phyloP scores from a whole-genome alignment of 345 rosid genomes.

The Citrus australasica region DNA sequence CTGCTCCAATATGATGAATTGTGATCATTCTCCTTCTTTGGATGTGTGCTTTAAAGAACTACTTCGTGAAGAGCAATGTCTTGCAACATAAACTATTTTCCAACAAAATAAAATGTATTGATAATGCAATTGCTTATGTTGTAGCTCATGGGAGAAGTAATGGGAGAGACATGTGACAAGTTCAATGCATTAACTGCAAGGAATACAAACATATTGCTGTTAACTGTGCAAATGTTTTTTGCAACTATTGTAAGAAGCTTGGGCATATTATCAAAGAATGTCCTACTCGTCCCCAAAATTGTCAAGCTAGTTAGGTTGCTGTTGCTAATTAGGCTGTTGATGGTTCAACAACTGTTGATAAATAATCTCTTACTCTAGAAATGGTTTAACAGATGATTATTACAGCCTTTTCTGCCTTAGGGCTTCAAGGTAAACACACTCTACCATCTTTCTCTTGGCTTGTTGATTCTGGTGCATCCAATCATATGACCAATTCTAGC shows the following conservation, averaged over 20 bases:
- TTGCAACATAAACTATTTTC: not conserved
- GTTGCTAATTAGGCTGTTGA: not conserved
- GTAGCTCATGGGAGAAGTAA: not conserved
- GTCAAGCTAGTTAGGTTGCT: not conserved
- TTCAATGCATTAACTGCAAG: not conserved
- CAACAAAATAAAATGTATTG: too few species aligned
- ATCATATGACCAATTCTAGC: not conserved
- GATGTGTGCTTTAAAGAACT: conserved; percentile 6
- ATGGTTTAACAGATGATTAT: conserved; percentile 11
- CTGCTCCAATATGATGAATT: not conserved
- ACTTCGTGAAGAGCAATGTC: not conserved
- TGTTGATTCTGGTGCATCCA: not conserved
- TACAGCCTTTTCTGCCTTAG: not conserved
- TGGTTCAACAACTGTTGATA: not conserved
- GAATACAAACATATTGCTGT: not conserved
- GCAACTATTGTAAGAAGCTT: not conserved
- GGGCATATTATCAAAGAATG: conserved; percentile 12
- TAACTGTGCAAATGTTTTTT: not conserved
- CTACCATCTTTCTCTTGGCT: not conserved
- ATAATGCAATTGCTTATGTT: not conserved
- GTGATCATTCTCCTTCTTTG: not conserved
- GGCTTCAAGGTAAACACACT: not conserved
- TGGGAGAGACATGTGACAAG: not conserved
- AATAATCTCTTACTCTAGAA: not conserved
- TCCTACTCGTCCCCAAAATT: not conserved